Evolutionary conservation across 2,329 filamentous ascomycete species (phyloP).

Genomic region (Paraphaeosphaeria minitans): DNA sequence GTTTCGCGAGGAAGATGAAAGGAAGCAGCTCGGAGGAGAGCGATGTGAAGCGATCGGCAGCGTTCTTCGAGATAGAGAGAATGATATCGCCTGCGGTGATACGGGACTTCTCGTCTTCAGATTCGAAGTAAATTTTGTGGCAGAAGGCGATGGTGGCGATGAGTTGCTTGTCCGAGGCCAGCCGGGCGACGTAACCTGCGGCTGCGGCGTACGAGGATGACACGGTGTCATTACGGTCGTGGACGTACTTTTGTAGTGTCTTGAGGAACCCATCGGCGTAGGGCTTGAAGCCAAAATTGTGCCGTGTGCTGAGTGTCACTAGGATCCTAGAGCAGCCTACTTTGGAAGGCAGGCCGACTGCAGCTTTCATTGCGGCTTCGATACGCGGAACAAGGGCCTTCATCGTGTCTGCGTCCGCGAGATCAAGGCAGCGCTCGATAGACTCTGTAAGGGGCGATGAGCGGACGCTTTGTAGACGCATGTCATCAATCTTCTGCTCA

Average conservation of each 20-base stretch:
- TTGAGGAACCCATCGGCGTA: constrained; percentile 78
- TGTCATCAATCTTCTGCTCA: constrained; percentile 86
- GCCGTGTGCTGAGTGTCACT: constrained; percentile 81
- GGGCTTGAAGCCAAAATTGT: constrained; percentile 73
- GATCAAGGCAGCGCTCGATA: constrained; percentile 85
- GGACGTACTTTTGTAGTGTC: constrained; percentile 76
- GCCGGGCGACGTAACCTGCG: constrained; percentile 79
- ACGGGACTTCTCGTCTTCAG: constrained; percentile 76
- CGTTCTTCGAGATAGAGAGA: constrained; percentile 80
- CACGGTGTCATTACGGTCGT: constrained; percentile 94
- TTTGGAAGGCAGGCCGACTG: constrained; percentile 91
- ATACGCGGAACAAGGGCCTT: constrained; percentile 72
- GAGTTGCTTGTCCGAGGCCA: constrained; percentile 64
- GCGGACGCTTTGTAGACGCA: constrained; percentile 79
- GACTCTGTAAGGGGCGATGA: constrained; percentile 90
- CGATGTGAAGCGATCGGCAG: constrained; percentile 83
- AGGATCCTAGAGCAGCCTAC: constrained; percentile 87
- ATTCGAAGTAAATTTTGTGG: constrained; percentile 76
- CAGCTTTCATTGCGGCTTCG: constrained; percentile 79
- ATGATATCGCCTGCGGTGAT: constrained; percentile 83
- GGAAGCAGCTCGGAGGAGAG: constrained; percentile 78
- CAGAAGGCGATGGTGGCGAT: constrained; percentile 60
- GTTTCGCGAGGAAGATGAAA: constrained; percentile 84
- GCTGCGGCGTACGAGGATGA: constrained; percentile 86
- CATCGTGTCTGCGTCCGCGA: constrained; percentile 80